Base-by-base conservation (phyloP, 225 moss, liverwort and hornwort species). In the Rhytidiadelphus loreus region DNA sequence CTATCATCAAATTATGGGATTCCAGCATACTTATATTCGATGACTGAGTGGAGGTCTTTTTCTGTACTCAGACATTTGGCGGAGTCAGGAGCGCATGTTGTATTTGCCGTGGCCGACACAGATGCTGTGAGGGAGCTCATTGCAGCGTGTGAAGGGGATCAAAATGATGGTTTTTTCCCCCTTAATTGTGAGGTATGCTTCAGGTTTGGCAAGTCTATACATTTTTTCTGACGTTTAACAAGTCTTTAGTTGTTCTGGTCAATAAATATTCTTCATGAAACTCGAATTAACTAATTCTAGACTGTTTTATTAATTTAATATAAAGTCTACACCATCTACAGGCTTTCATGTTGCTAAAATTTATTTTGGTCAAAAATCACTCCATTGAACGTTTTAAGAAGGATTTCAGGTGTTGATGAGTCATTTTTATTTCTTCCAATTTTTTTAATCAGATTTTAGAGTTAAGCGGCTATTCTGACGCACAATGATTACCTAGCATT, bases 121-220 rank as follows among this genome's bases (percentile, higher is more conserved):
- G 75, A 91, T 84, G 88, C 89, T 78, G 95, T 90, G 69, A 88
- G 94, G 81, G 92, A 91, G 71, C 66, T 96, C 55, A 86, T 97
- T 46, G 85, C 91, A 86, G 64, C 90, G 77, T 97, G 97, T 96
- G 89, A 77, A 59, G 88, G 83, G 81, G 93, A 91, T 78, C 91
- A 88, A 77, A 85, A 66, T 71, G 91, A 77, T 37, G 85, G 86
- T 23, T 85, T 81, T 39, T 74, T 89, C 23, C 72, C 88, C n/a
- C 91, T 97, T 16, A 93, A 92, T 88, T 95, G 95, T 80, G 97
- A 97, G 94, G 97, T 96, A 80, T 80, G 61, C 63, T 12, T 79
- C 64, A 35, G 76, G 59, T 33, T 76, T 61, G 24, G n/a, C 35
- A 62, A 41, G 44, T 82, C 39, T 59, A 26, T 7, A 29, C 48